phyloP scores from a whole-genome alignment of 495 filamentous ascomycete genomes.

The Aspergillus funiculosus region DNA sequence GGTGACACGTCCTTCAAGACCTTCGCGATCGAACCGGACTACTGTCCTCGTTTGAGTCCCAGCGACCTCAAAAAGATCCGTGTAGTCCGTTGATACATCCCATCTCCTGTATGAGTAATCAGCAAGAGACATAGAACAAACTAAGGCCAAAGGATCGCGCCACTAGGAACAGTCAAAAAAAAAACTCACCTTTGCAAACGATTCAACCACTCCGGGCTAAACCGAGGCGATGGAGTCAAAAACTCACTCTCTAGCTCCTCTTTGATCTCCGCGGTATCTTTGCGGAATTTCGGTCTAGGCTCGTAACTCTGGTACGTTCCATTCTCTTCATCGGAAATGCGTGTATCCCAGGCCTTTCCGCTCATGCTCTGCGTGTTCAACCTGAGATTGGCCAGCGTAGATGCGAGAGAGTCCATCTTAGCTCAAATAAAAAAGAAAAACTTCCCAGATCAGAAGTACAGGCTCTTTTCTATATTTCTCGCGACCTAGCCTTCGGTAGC shows the following conservation, averaged over 20 bases:
- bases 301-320: conserved; percentile 26
- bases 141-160: background rate
- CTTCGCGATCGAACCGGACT: conserved; percentile 85
- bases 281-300: conserved; percentile 50
- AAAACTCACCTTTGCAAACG: conserved; percentile 64
- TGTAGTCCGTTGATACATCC: conserved; percentile 71
- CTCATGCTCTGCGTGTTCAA: conserved; percentile 24
- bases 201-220: conserved; percentile 80
- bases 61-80: conserved; percentile 75
- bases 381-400: conserved; percentile 27
- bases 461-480: too few species aligned
- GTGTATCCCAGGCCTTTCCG: conserved; percentile 27
- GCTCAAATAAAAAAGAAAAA: background rate
- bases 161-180: too few species aligned
- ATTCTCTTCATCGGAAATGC: conserved; percentile 32
- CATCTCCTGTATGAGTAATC: conserved; percentile 54
- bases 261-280: conserved; percentile 53
- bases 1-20: conserved; percentile 86
- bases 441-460: too few species aligned
- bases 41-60: conserved; percentile 90
- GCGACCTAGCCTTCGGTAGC: too few species aligned
- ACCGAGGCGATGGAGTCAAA: conserved; percentile 67
- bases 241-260: conserved; percentile 69
- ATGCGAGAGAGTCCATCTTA: conserved; percentile 28
- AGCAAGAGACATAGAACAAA: background rate